Base-by-base conservation (phyloP, 176 grass and related monocot genomes). In the Triticum dicoccoides region DNA sequence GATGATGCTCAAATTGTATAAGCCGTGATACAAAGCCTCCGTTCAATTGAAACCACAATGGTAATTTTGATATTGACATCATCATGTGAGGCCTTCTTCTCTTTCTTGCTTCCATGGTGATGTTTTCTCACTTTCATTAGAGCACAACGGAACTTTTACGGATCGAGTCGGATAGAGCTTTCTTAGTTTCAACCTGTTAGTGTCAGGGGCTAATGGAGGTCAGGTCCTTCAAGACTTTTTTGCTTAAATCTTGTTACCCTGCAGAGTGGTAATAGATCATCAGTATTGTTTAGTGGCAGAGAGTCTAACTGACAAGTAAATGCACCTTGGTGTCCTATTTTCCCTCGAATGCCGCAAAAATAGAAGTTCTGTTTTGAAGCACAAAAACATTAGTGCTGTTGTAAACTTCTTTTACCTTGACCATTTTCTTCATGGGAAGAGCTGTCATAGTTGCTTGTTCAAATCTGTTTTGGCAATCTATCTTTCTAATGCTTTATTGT, bases 61-160 rank as follows among this genome's bases (percentile, higher is more conserved):
- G 71, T 14, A 78, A 58, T 29, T 82, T 78, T 35, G 77, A 85
- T 72, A 88, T 65, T 25, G 56, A 77, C 54, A 13, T 56, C 47
- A 42, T 72, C 73, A 25, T 81, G 49, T 68, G 51, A 85, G 52
- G 30, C 65, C 32, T 65, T 76, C 61, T 78, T 76, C 61, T 78
- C 24, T 88, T 54, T 88, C 82, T 82, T 78, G 14, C 42, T 88
- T 85, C 41, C 72, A 47, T 38, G 45, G 73, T 69, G 52, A 17
- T 63, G 17, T 71, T 69, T 75, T 64, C 15, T 73, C 17, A 39
- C 73, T 56, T 61, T 30, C 54, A 62, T 82, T 52, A 12, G 52
- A 86, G 23, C 62, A 33, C 11, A 12, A 15, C 3, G 3, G 39
- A 72, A 38, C 18, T 30, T 63, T 49, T 27, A 38, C 29, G 3